phyloP scores from a whole-genome alignment of 148 eudicot genomes.

The Cornus kousa region DNA sequence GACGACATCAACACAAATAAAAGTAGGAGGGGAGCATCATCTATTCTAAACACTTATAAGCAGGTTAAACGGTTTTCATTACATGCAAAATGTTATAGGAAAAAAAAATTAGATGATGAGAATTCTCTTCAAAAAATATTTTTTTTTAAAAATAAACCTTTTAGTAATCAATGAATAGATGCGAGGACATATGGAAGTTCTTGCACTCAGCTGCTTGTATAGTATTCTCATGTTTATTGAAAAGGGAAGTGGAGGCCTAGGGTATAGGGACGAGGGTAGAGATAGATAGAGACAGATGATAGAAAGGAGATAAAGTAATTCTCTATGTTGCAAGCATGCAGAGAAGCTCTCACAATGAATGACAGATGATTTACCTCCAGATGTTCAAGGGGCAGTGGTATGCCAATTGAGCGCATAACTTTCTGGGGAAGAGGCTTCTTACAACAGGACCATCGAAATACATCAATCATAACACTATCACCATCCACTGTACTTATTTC shows the following conservation, averaged over 20 bases:
- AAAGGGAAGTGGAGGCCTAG: no score
- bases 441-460: constrained; percentile 88
- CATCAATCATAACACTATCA: constrained; percentile 54
- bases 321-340: not conserved
- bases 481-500: constrained; percentile 51
- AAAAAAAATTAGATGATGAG: not conserved
- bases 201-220: not conserved
- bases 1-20: not conserved
- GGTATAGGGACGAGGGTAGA: not conserved
- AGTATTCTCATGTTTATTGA: not conserved
- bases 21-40: not conserved
- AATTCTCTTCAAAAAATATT: no score
- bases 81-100: not conserved
- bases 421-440: constrained; percentile 84
- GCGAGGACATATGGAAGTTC: no score
- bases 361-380: constrained; percentile 56
- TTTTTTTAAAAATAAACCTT: no score
- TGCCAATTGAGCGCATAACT: constrained; percentile 65
- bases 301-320: not conserved
- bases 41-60: not conserved
- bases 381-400: constrained; percentile 83
- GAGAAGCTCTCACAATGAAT: not conserved
- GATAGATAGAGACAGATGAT: not conserved
- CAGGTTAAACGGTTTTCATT: not conserved
- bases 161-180: no score